Conservation (phyloP, 768 basidiomycete species). For the Boletus insuetus region DNA sequence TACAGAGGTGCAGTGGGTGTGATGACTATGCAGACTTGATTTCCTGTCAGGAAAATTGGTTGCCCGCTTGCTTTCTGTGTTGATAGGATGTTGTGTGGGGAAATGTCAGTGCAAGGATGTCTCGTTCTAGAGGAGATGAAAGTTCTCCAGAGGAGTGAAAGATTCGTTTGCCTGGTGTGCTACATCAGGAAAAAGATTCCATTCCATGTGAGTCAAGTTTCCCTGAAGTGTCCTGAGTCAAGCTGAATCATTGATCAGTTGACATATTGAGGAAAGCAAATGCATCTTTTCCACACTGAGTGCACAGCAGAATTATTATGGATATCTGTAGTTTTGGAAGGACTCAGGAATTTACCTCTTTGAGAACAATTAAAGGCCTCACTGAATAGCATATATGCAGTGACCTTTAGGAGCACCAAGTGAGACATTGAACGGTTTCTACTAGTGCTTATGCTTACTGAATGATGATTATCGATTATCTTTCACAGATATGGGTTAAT, state of each 20-base stretch:
- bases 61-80: not conserved
- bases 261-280: not conserved
- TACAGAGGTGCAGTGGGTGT: not conserved
- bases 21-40: not conserved
- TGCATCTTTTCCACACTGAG: not conserved
- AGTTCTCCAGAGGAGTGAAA: too few relatives aligned
- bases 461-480: too few relatives aligned
- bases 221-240: too few relatives aligned
- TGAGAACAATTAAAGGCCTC: not conserved
- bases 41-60: not conserved
- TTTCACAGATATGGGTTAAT: not conserved
- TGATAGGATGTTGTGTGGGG: not conserved
- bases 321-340: not conserved
- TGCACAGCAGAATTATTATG: not conserved
- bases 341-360: not conserved
- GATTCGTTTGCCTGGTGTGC: not conserved
- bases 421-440: not conserved
- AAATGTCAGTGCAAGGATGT: not conserved
- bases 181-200: not conserved
- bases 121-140: not conserved
- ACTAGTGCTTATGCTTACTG: too few relatives aligned
- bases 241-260: too few relatives aligned
- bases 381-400: not conserved
- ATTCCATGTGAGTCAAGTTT: not conserved
- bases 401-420: not conserved